Percentiles rank a stretch among this genome's conserved stretches.
These are phyloP conservation scores for Cystobasidiaceae sp. DNA, from an alignment of 1,284 basidiomycete species.

Conservation along the genomic window DNA sequence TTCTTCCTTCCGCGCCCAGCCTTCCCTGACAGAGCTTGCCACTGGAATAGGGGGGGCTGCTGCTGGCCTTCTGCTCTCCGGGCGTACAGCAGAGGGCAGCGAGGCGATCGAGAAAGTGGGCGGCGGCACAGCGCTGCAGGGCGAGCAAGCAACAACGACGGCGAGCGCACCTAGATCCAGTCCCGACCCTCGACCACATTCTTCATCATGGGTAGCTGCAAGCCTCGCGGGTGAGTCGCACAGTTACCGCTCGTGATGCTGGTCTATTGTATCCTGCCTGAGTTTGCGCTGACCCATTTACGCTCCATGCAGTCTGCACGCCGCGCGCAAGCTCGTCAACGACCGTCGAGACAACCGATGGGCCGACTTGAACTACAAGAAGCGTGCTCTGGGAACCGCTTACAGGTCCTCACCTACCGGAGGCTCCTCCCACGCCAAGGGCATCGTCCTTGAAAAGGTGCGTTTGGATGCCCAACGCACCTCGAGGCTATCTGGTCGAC, in stretches of 20 bases:
- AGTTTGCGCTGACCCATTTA: background rate
- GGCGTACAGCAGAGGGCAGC: background rate
- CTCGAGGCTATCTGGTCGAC: no score
- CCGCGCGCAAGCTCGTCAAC: conserved; percentile 95
- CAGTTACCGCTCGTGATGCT: background rate
- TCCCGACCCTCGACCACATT: background rate
- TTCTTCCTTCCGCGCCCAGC: no score
- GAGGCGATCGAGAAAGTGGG: background rate
- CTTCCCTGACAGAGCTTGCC: background rate
- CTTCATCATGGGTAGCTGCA: conserved; percentile 3
- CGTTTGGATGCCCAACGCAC: no score
- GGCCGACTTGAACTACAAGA: conserved; percentile 99
- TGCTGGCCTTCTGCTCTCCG: no score
- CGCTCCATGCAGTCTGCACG: conserved; percentile 45
- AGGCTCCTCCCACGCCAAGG: conserved; percentile 99
- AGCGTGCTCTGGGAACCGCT: conserved; percentile 97
- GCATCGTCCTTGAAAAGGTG: conserved; percentile 99
- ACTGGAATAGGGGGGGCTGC: background rate
- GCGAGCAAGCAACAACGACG: background rate
- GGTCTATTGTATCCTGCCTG: no score
- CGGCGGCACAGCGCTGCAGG: background rate
- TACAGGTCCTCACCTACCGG: conserved; percentile 99
- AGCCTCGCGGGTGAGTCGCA: conserved; percentile 14
- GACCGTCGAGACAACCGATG: conserved; percentile 95
- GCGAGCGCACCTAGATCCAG: background rate